Conservation (phyloP, 2,329 filamentous ascomycete species). For the Pseudogymnoascus sp. region DNA sequence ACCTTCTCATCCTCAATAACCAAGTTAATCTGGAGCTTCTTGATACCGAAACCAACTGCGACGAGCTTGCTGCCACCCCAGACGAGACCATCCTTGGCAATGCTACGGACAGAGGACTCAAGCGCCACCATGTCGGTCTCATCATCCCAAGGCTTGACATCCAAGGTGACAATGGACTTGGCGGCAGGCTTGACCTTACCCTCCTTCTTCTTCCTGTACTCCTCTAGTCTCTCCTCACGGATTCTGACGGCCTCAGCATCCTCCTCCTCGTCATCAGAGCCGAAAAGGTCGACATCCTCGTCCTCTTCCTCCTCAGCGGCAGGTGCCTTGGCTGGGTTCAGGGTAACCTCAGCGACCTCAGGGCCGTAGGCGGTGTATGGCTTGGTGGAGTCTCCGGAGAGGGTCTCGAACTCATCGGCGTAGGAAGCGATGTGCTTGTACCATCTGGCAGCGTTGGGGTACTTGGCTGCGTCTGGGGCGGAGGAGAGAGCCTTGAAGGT, state of each 20-base stretch:
- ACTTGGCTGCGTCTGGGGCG: conserved; percentile 74
- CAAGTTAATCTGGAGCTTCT: conserved; percentile 98
- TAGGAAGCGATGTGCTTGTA: conserved; percentile 97
- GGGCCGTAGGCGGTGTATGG: conserved; percentile 87
- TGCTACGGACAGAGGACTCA: conserved; percentile 71
- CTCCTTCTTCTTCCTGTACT: conserved; percentile 97
- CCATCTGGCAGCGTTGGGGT: conserved; percentile 92
- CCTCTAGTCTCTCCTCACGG: conserved; percentile 82
- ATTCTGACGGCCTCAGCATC: conserved; percentile 77
- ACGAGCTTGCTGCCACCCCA: conserved; percentile 92
- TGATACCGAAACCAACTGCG: conserved; percentile 92
- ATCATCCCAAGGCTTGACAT: conserved; percentile 99
- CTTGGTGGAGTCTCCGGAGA: conserved; percentile 86
- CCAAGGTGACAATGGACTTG: conserved; percentile 92
- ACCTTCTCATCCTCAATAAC: conserved; percentile 97
- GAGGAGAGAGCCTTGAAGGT: conserved; percentile 82
- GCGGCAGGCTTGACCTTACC: conserved; percentile 84
- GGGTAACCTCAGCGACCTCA: conserved; percentile 65
- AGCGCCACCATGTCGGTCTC: conserved; percentile 86
- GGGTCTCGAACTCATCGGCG: conserved; percentile 84
- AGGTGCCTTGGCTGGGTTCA: conserved; percentile 82
- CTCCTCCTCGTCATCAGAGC: conserved; percentile 88
- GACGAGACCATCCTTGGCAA: conserved; percentile 88
- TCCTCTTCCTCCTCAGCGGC: conserved; percentile 64
- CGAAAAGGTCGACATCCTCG: conserved; percentile 89